Evolutionary conservation across 768 basidiomycete genomes (phyloP), one percentile per base, ranked within the genome.

Genomic region (Boletus sensibilis): DNA sequence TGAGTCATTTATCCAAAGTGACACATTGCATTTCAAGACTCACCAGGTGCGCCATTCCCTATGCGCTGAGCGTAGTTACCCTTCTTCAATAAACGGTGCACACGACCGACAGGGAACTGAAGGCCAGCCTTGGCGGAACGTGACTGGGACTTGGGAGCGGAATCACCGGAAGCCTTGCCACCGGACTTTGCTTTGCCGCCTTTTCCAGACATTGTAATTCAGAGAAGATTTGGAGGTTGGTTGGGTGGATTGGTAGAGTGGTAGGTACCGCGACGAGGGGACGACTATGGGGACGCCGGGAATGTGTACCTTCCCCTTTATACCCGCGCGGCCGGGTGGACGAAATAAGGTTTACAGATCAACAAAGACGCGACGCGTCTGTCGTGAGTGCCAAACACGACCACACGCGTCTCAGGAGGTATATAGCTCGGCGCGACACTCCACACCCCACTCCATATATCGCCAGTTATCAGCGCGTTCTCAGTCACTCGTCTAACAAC

Each of bases 171-270:
- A n/a, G 84, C 78, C 64, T 82, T 84, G 65, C 89, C 85, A 65
- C 87, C 88, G 52, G 86, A 82, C 62, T 83, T 78, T 45, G 86
- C 84, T 74, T 90, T 90, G 33, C 75, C 75, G 34, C 73, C 67
- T 64, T 74, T 80, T 53, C 75, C 72, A 68, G 76, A 74, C 74
- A 72, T 71, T 53, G 50, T 64, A 41, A 41, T 60, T 60, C 12
- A 59, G 41, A 53, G 27, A 14, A 31, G 21, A 39, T 20, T 38
- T 18, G 9, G 33, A 12, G 18, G 33, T 29, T 11, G 11, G 31
- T 31, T 20, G 27, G 4, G 21, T 29, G 8, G 29, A 37, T 34
- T 50, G 43, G 20, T 37, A 6, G 29, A 41, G 23, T 43, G n/a
- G 16, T 4, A 27, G 31, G 38, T 23, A 34, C 16, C 21, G 56